These are phyloP conservation scores for Ogataea kodamae DNA, from an alignment of 805 yeast species.

Conservation along the genomic window DNA sequence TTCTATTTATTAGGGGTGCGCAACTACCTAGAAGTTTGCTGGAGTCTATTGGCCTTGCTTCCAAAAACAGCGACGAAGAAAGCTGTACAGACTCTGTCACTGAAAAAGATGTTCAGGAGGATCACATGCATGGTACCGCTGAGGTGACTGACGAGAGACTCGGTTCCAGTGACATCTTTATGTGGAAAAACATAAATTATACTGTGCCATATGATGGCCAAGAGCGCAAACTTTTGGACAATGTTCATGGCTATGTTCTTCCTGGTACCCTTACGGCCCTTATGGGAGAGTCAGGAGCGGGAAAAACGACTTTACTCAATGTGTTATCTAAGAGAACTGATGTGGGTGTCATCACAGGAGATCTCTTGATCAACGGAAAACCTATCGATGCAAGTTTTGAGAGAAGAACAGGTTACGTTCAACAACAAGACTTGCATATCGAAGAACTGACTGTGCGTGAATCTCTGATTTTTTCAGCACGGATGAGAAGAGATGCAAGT, in stretches of 20 bases:
- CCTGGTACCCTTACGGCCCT: slow-evolving; percentile 59
- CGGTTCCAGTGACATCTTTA: slow-evolving; percentile 47
- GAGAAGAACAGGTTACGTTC: slow-evolving; percentile 55
- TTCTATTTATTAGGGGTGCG: slow-evolving; percentile 30
- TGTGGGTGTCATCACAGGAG: slow-evolving; percentile 54
- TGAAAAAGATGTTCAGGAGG: slow-evolving; percentile 18
- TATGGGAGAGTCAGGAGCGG: slow-evolving; percentile 67
- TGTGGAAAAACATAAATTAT: slow-evolving; percentile 62
- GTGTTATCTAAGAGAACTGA: slow-evolving; percentile 49
- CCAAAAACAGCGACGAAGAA: slow-evolving; percentile 29
- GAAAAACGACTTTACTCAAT: slow-evolving; percentile 56
- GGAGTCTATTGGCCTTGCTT: slow-evolving; percentile 32
- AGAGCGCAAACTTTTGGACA: slow-evolving; percentile 40
- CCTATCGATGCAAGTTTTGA: slow-evolving; percentile 46
- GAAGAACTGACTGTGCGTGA: slow-evolving; percentile 51
- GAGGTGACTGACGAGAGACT: slow-evolving; percentile 20
- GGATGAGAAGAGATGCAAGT: slow-evolving; percentile 42
- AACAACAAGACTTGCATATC: slow-evolving; percentile 53
- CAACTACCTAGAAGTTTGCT: slow-evolving; percentile 22
- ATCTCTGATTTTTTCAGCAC: slow-evolving; percentile 46
- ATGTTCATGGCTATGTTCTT: slow-evolving; percentile 42
- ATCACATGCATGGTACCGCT: slow-evolving; percentile 13
- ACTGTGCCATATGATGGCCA: slow-evolving; percentile 46
- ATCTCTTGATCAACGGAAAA: slow-evolving; percentile 51
- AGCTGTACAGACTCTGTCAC: slow-evolving; percentile 17